These are phyloP conservation scores for Acidomyces sp. DNA, from an alignment of 495 filamentous ascomycete genomes.

Conservation along the genomic window DNA sequence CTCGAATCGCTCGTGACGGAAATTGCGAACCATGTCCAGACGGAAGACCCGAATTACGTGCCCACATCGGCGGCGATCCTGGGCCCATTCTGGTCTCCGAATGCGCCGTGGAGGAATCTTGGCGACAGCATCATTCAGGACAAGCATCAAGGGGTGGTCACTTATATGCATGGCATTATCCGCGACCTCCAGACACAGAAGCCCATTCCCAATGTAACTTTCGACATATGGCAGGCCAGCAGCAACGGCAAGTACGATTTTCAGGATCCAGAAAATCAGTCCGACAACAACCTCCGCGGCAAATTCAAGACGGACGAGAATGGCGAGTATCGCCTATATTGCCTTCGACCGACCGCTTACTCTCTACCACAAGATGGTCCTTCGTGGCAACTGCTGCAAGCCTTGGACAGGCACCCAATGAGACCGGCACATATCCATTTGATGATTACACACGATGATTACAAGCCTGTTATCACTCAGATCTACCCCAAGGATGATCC, in stretches of 20 bases:
- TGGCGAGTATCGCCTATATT: conserved; percentile 68
- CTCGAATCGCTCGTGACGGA: conserved; percentile 79
- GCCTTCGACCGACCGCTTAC: conserved; percentile 71
- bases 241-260: conserved; percentile 83
- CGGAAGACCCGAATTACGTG: conserved; percentile 46
- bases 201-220: conserved; percentile 55
- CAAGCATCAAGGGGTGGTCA: conserved; percentile 48
- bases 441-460: conserved; percentile 29
- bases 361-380: conserved; percentile 65
- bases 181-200: conserved; percentile 58
- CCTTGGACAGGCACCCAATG: conserved; percentile 53
- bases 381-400: conserved; percentile 50
- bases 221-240: conserved; percentile 79
- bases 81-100: conserved; percentile 77
- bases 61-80: conserved; percentile 76
- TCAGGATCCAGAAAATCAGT: conserved; percentile 64
- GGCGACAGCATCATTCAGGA: conserved; percentile 61
- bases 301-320: conserved; percentile 69
- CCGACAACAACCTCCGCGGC: conserved; percentile 69
- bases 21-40: conserved; percentile 69
- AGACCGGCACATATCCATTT: conserved; percentile 33
- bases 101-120: conserved; percentile 61
- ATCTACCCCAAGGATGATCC: conserved; percentile 50
- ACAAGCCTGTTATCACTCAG: conserved; percentile 46
- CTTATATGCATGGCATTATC: conserved; percentile 64